Conservation (phyloP, 2,329 filamentous ascomycete genomes). For the Ceratocystis cacaofunesta region DNA sequence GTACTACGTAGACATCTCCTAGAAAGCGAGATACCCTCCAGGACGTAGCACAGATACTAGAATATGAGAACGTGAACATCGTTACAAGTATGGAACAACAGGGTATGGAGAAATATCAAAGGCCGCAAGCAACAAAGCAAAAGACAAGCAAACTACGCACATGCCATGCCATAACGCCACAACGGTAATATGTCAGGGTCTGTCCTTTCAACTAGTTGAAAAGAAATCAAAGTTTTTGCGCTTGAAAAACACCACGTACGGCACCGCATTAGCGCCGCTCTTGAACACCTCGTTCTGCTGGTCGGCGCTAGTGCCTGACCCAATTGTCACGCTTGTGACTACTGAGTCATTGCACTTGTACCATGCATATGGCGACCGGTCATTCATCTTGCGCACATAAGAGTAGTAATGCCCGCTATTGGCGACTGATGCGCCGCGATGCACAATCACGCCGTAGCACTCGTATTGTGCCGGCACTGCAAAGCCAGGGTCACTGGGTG, state of each 20-base stretch:
- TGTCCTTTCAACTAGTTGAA: background rate
- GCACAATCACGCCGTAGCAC: conserved; percentile 71
- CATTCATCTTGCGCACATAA: conserved; percentile 40
- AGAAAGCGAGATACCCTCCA: background rate
- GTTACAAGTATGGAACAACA: background rate
- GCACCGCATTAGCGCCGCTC: conserved; percentile 25
- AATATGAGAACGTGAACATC: background rate
- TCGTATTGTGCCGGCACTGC: conserved; percentile 50
- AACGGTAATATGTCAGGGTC: background rate
- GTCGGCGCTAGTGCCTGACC: conserved; percentile 25
- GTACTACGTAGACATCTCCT: background rate
- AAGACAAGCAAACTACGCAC: background rate
- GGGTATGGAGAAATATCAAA: conserved; percentile 6
- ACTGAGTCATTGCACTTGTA: conserved; percentile 33
- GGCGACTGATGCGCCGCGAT: conserved; percentile 51
- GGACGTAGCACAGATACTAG: too few species aligned
- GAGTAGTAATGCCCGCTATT: conserved; percentile 64
- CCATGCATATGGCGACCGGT: conserved; percentile 30
- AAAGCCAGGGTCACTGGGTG: conserved; percentile 29
- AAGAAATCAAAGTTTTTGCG: conserved; percentile 23
- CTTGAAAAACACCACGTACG: conserved; percentile 34
- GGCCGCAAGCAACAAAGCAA: background rate
- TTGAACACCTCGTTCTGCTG: conserved; percentile 28
- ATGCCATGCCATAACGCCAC: background rate
- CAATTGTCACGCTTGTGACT: conserved; percentile 31